Conservation (phyloP, 768 basidiomycete species). For the Pulveroboletus sp. region DNA sequence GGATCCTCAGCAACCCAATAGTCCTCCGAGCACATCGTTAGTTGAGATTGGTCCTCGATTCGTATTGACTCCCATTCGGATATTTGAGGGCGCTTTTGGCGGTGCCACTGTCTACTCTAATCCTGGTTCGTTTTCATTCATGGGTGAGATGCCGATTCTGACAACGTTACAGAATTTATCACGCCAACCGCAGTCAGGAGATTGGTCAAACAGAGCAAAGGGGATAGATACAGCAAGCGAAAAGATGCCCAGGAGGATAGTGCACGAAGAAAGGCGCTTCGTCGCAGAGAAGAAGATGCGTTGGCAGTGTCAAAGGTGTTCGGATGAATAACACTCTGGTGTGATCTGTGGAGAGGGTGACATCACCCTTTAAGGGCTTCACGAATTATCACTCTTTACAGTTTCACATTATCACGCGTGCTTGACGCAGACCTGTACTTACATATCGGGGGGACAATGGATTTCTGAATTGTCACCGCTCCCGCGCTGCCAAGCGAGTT, state of each 20-base stretch:
- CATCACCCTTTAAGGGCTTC: background rate
- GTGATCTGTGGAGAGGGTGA: background rate
- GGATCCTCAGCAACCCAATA: slow-evolving; percentile 84
- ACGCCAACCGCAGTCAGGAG: slow-evolving; percentile 81
- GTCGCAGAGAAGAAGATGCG: slow-evolving; percentile 67
- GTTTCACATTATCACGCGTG: too few species aligned
- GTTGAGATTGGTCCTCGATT: slow-evolving; percentile 97
- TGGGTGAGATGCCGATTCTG: background rate
- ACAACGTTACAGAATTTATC: slow-evolving; percentile 68
- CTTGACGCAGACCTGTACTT: too few species aligned
- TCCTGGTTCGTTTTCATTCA: slow-evolving; percentile 55
- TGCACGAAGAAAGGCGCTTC: slow-evolving; percentile 56
- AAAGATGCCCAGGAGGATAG: slow-evolving; percentile 75
- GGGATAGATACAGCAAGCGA: slow-evolving; percentile 74
- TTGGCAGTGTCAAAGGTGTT: slow-evolving; percentile 89
- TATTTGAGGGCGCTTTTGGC: slow-evolving; percentile 96
- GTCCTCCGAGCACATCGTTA: slow-evolving; percentile 80
- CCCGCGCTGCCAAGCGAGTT: slow-evolving; percentile 15
- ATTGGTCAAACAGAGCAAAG: slow-evolving; percentile 63
- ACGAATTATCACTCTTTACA: too few species aligned
- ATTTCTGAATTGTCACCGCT: background rate
- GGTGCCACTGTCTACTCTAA: slow-evolving; percentile 96
- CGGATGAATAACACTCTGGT: slow-evolving; percentile 44
- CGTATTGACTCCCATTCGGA: slow-evolving; percentile 93
- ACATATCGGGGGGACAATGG: slow-evolving; percentile 24